Evolutionary conservation across 2,329 filamentous ascomycete genomes (phyloP).

Genomic region (Colletotrichum sp.): DNA sequence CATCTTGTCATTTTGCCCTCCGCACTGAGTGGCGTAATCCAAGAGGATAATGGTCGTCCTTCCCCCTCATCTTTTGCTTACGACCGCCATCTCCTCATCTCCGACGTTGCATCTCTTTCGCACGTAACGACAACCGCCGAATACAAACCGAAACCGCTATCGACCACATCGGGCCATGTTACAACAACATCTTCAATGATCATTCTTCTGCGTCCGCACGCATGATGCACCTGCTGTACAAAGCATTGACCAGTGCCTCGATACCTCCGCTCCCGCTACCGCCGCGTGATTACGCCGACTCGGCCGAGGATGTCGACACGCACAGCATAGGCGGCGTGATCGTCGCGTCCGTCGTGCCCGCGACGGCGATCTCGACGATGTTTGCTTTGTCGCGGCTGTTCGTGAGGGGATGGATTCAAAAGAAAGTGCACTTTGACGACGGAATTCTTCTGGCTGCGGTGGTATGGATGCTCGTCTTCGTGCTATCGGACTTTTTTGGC

Average conservation of each 20-base stretch:
- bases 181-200: not conserved
- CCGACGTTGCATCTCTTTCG: not conserved
- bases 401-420: slow-evolving; percentile 9
- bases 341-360: not conserved
- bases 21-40: not conserved
- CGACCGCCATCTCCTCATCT: rapidly evolving
- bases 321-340: slow-evolving; percentile 1
- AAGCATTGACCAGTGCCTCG: not conserved
- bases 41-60: not conserved
- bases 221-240: slow-evolving; percentile 3
- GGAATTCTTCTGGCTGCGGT: slow-evolving; percentile 1
- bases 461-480: not conserved
- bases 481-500: not conserved
- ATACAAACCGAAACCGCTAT: not conserved
- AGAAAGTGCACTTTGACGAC: slow-evolving; percentile 4
- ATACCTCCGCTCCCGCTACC: not conserved
- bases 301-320: not conserved
- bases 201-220: not conserved
- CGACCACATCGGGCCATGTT: not conserved
- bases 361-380: slow-evolving; percentile 4
- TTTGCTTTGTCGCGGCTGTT: slow-evolving; percentile 1
- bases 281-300: not conserved
- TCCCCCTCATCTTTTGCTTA: not conserved
- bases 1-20: not conserved
- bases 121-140: not conserved